Percentiles rank a stretch among this genome's conserved stretches.
Evolutionary conservation across 176 grass and related monocot species (phyloP).

Genomic region (Tuctoria greenei): DNA sequence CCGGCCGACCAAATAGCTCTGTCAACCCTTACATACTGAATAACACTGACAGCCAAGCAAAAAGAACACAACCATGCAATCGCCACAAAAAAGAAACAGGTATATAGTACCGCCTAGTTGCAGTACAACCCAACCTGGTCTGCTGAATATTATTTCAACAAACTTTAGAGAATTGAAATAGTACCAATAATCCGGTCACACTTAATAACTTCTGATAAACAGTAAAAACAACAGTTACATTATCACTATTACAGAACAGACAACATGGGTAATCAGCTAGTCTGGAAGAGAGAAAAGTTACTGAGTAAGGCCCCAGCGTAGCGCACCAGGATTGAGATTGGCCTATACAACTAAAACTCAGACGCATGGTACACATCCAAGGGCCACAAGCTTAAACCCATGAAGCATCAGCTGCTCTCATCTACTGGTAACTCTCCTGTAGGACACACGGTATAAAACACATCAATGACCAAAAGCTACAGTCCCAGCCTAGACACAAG

Average conservation of each 20-base stretch:
- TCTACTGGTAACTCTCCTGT: slow-evolving; percentile 36
- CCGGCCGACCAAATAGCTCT: no score
- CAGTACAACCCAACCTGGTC: not conserved
- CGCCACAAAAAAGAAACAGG: no score
- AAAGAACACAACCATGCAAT: no score
- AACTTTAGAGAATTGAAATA: not conserved
- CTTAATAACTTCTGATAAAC: not conserved
- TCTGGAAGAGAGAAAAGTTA: slow-evolving; percentile 20
- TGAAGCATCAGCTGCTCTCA: slow-evolving; percentile 30
- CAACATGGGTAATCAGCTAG: not conserved
- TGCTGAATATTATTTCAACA: not conserved
- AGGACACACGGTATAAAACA: slow-evolving; percentile 15
- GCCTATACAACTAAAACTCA: slow-evolving; percentile 55
- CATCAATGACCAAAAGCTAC: not conserved
- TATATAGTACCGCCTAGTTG: no score
- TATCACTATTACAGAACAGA: slow-evolving; percentile 35
- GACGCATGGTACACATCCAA: not conserved
- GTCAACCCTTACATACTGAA: no score
- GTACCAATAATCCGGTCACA: not conserved
- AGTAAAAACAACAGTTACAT: slow-evolving; percentile 9
- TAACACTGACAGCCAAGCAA: no score
- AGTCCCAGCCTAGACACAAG: slow-evolving; percentile 20
- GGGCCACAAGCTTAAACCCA: slow-evolving; percentile 27
- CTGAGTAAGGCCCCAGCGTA: slow-evolving; percentile 8
- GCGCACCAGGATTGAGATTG: slow-evolving; percentile 39